phyloP scores from a whole-genome alignment of 345 rosid genomes.

The Eucalyptus victrix region DNA sequence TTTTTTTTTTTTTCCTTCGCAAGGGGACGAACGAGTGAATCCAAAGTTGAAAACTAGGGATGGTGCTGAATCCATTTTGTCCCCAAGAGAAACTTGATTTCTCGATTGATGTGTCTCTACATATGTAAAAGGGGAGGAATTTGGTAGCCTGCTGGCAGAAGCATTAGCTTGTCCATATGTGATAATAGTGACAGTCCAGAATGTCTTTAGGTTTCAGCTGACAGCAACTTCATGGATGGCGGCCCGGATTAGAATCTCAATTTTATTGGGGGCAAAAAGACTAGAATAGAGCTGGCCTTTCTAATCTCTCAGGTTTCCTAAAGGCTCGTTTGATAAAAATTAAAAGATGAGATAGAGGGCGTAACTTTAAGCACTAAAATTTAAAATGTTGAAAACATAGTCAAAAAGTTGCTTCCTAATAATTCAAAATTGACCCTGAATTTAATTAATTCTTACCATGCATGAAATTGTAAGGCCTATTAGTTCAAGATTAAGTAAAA shows the following conservation, averaged over 20 bases:
- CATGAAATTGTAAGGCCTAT: neutral
- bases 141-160: neutral
- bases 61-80: neutral
- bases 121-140: neutral
- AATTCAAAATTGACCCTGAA: neutral
- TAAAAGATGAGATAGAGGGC: neutral
- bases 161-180: neutral
- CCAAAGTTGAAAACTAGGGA: neutral
- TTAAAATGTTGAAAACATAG: neutral
- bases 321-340: neutral
- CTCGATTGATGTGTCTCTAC: neutral
- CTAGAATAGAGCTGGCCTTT: neutral
- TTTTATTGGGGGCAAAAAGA: neutral
- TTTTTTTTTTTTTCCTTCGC: neutral
- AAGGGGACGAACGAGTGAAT: neutral
- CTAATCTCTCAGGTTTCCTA: neutral
- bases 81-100: neutral
- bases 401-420: neutral
- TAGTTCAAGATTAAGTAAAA: neutral
- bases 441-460: neutral
- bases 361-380: neutral
- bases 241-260: neutral
- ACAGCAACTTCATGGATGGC: neutral
- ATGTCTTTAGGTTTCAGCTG: neutral
- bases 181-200: neutral